Percentiles rank a stretch among this genome's conserved stretches.
Conservation (phyloP, 805 yeast species). For the Saturnispora saitoi region DNA sequence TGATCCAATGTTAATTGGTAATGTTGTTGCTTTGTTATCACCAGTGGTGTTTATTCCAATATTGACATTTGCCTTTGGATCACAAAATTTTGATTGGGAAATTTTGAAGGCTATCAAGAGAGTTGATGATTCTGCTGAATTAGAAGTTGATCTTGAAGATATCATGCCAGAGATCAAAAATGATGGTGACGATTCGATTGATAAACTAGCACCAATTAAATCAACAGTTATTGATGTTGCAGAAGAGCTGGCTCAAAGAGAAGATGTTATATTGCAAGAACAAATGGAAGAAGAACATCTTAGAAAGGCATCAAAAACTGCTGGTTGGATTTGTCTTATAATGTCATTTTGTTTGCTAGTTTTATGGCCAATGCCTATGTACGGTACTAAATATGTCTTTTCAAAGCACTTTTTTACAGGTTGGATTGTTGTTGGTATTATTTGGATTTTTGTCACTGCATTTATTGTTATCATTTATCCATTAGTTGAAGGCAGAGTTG, state of each 20-base stretch:
- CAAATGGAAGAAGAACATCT: slow-evolving; percentile 47
- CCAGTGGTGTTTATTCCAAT: slow-evolving; percentile 62
- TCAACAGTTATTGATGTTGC: slow-evolving; percentile 27
- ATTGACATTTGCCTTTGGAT: slow-evolving; percentile 53
- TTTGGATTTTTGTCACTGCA: slow-evolving; percentile 70
- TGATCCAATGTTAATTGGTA: slow-evolving; percentile 79
- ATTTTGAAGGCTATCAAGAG: slow-evolving; percentile 49
- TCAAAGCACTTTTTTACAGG: slow-evolving; percentile 75
- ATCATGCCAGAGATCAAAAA: slow-evolving; percentile 9
- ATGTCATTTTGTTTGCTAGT: slow-evolving; percentile 59
- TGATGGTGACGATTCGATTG: slow-evolving; percentile 20
- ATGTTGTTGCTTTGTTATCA: slow-evolving; percentile 70
- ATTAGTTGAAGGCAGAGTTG: slow-evolving; percentile 62
- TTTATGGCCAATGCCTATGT: slow-evolving; percentile 94
- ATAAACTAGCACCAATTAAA: slow-evolving; percentile 21
- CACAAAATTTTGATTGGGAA: slow-evolving; percentile 70
- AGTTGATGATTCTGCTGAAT: slow-evolving; percentile 66
- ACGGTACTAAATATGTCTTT: slow-evolving; percentile 70
- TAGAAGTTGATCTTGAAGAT: slow-evolving; percentile 27
- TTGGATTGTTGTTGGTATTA: slow-evolving; percentile 75
- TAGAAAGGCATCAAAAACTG: slow-evolving; percentile 49
- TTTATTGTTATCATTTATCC: slow-evolving; percentile 62
- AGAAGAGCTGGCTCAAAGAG: slow-evolving; percentile 17
- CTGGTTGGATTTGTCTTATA: slow-evolving; percentile 49
- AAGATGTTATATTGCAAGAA: slow-evolving; percentile 13